A percentile compares a stretch with the other conserved stretches of the same genome.
Conservation (phyloP, 2,329 filamentous ascomycete genomes). For the Xylariaceae sp. region DNA sequence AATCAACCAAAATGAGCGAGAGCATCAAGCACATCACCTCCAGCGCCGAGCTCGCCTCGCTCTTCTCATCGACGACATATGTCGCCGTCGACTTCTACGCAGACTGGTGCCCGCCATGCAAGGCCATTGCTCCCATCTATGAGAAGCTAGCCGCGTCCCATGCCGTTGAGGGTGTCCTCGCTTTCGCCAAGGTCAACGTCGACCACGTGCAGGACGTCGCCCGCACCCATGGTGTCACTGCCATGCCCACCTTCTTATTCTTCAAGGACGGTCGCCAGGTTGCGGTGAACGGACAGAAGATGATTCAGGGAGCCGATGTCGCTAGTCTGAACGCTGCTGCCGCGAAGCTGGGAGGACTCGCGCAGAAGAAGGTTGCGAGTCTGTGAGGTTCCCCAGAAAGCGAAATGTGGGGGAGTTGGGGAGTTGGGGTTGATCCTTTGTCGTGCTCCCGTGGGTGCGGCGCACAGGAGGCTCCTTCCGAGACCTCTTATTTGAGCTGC, state of each 20-base stretch:
- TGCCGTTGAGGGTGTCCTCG: constrained; percentile 38
- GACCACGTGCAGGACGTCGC: constrained; percentile 49
- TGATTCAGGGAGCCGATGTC: constrained; percentile 37
- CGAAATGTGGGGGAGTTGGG: neutral
- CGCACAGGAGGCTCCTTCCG: neutral
- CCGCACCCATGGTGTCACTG: constrained; percentile 44
- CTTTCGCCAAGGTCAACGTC: constrained; percentile 57
- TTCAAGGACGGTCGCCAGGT: constrained; percentile 50
- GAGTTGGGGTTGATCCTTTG: neutral
- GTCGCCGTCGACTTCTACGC: constrained; percentile 55
- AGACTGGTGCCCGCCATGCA: constrained; percentile 58
- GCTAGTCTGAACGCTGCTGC: constrained; percentile 30
- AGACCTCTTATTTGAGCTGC: neutral
- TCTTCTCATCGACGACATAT: constrained; percentile 44
- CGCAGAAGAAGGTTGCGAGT: constrained; percentile 31
- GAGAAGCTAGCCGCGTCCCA: constrained; percentile 41
- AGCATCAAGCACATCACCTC: constrained; percentile 37
- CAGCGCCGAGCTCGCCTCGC: constrained; percentile 43
- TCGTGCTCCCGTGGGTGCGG: neutral
- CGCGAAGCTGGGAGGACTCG: constrained; percentile 35
- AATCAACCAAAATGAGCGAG: constrained; percentile 14
- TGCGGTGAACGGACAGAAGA: constrained; percentile 35
- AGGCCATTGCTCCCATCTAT: constrained; percentile 53
- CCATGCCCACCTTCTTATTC: constrained; percentile 57
- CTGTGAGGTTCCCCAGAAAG: neutral